Evolutionary conservation across 352 stramenopile species (phyloP).

Genomic region (Blastocystis hominis): DNA sequence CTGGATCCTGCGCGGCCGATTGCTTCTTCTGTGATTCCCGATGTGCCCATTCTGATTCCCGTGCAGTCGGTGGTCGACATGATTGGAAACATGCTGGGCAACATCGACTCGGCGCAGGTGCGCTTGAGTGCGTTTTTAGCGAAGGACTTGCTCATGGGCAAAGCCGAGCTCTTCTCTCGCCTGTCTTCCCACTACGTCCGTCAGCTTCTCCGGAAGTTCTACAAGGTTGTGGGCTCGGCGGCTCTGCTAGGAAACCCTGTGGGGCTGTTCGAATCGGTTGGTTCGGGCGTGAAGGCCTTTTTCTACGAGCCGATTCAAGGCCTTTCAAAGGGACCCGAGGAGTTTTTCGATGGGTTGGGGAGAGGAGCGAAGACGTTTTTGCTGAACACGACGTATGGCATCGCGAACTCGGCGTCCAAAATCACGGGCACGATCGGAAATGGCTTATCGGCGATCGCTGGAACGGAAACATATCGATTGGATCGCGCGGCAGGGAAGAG

Average conservation of each 20-base stretch:
- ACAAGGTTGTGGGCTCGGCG: conserved; percentile 63
- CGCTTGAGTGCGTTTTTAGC: conserved; percentile 45
- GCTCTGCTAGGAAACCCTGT: conserved; percentile 78
- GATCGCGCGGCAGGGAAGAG: conserved; percentile 60
- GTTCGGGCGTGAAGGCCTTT: conserved; percentile 75
- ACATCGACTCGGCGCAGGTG: conserved; percentile 45
- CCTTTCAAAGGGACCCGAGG: conserved; percentile 74
- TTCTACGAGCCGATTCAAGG: conserved; percentile 80
- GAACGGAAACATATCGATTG: conserved; percentile 64
- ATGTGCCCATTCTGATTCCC: neutral
- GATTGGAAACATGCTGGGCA: neutral
- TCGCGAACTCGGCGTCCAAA: conserved; percentile 81
- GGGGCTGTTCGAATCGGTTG: conserved; percentile 74
- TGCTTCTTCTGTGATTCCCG: neutral
- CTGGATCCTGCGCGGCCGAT: conserved; percentile 30
- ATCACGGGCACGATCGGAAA: conserved; percentile 79
- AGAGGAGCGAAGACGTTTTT: conserved; percentile 76
- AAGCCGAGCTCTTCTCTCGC: neutral
- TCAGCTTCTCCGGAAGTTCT: conserved; percentile 60
- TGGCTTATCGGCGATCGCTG: conserved; percentile 74
- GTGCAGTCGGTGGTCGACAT: conserved; percentile 33
- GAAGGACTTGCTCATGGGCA: conserved; percentile 5
- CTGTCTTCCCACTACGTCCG: conserved; percentile 51
- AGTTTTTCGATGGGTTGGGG: conserved; percentile 77
- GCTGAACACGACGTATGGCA: conserved; percentile 78